These are phyloP conservation scores for Inga oerstediana DNA, from an alignment of 306 rosid genomes.

Conservation along the genomic window DNA sequence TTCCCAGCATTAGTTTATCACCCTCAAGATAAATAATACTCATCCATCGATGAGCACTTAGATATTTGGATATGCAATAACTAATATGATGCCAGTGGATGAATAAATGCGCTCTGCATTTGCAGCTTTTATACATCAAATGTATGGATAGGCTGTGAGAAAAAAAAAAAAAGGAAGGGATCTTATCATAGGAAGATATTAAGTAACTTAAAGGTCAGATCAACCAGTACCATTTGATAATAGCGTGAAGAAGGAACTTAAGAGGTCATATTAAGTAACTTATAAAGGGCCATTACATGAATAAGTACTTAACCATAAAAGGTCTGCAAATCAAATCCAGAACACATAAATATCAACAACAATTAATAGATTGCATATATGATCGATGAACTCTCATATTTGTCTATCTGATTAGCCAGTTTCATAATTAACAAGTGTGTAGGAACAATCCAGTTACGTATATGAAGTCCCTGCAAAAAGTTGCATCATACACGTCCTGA, in stretches of 20 bases:
- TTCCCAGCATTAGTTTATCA: neutral
- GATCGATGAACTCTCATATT: neutral
- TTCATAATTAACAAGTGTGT: neutral
- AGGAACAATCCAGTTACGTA: neutral
- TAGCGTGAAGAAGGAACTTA: too few species aligned
- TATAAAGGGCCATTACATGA: neutral
- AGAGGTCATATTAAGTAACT: neutral
- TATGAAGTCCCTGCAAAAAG: neutral
- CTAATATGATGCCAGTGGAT: neutral
- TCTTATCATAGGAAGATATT: neutral
- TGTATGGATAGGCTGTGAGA: neutral
- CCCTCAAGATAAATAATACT: neutral
- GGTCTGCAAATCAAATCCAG: neutral
- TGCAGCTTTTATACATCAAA: neutral
- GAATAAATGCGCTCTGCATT: neutral
- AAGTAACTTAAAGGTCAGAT: neutral
- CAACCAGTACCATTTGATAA: neutral
- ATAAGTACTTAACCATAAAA: neutral
- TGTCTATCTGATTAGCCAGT: neutral
- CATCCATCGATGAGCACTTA: neutral
- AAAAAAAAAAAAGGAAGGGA: neutral
- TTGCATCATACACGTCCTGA: neutral
- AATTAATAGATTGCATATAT: neutral
- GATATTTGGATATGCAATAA: neutral
- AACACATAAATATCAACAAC: neutral